A percentile compares a stretch with the other conserved stretches of the same genome.
These are phyloP conservation scores for Pythium phragmiticola DNA, from an alignment of 352 stramenopile species.

Conservation along the genomic window DNA sequence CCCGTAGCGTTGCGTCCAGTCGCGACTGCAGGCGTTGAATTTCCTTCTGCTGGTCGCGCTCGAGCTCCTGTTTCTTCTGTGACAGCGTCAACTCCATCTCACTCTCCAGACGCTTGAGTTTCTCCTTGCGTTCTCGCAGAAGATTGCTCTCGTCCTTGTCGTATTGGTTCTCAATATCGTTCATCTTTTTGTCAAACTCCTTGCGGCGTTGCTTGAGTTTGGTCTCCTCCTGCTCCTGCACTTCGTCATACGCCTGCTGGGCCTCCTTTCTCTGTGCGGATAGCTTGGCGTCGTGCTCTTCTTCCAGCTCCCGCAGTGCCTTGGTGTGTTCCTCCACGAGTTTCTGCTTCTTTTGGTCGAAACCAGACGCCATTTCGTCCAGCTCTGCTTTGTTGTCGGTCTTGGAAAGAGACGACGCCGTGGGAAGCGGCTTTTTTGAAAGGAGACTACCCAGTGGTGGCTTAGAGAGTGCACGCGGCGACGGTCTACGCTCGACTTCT, in stretches of 20 bases:
- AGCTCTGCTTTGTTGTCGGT: slow-evolving; percentile 40
- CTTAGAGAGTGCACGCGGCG: slow-evolving; percentile 42
- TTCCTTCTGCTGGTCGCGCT: slow-evolving; percentile 48
- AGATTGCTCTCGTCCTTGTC: slow-evolving; percentile 60
- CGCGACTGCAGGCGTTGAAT: slow-evolving; percentile 38
- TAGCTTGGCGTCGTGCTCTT: slow-evolving; percentile 38
- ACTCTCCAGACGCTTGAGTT: slow-evolving; percentile 57
- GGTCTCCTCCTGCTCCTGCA: slow-evolving; percentile 51
- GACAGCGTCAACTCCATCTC: slow-evolving; percentile 44
- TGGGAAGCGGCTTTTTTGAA: slow-evolving; percentile 48
- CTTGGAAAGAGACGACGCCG: slow-evolving; percentile 24
- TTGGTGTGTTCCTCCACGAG: slow-evolving; percentile 43
- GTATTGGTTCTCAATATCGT: slow-evolving; percentile 68
- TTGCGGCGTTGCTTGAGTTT: slow-evolving; percentile 58
- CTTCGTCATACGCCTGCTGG: slow-evolving; percentile 47
- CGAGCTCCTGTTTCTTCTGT: slow-evolving; percentile 59
- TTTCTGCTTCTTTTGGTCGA: slow-evolving; percentile 54
- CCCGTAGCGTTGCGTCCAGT: slow-evolving; percentile 41
- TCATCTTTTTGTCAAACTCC: slow-evolving; percentile 66
- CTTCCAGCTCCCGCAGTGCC: slow-evolving; percentile 36
- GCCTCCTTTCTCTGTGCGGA: slow-evolving; percentile 42
- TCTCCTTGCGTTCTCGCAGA: slow-evolving; percentile 55
- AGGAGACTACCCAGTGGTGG: slow-evolving; percentile 45
- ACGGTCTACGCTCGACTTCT: slow-evolving; percentile 13
- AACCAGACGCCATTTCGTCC: slow-evolving; percentile 32